These are phyloP conservation scores for Ambrosia artemisiifolia DNA, from an alignment of 129 eudicot species.

Conservation along the genomic window DNA sequence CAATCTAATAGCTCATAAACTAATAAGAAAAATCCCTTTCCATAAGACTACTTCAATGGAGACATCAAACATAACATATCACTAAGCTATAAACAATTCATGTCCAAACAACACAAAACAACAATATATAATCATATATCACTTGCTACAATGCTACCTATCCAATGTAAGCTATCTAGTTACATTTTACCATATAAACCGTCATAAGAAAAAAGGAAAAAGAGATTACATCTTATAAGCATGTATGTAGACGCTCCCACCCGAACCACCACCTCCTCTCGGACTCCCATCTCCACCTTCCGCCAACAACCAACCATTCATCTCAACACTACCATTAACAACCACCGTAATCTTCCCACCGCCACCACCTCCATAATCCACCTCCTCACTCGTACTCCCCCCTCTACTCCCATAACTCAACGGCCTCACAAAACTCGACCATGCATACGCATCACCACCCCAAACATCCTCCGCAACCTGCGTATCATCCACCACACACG, in stretches of 20 bases:
- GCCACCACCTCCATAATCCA: conserved; percentile 88
- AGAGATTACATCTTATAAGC: conserved; percentile 71
- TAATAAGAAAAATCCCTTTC: not conserved
- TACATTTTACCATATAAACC: conserved; percentile 1
- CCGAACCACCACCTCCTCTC: conserved; percentile 93
- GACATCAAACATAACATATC: conserved; percentile 6
- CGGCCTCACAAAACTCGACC: conserved; percentile 56
- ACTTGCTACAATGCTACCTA: not conserved
- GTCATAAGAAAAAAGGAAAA: not conserved
- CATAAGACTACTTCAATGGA: conserved; percentile 8
- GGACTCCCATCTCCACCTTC: conserved; percentile 79
- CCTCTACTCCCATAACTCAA: conserved; percentile 88
- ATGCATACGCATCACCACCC: conserved; percentile 91
- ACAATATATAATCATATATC: not conserved
- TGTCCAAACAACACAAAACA: conserved; percentile 8
- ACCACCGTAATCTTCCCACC: conserved; percentile 65
- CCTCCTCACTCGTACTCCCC: conserved; percentile 72
- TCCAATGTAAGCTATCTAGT: conserved; percentile 1
- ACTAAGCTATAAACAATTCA: conserved; percentile 1
- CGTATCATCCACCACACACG: conserved; percentile 57
- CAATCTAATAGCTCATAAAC: not conserved
- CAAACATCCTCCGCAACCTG: conserved; percentile 82
- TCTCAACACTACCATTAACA: conserved; percentile 40
- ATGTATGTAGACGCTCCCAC: conserved; percentile 78
- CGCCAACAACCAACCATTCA: conserved; percentile 69